phyloP scores from a whole-genome alignment of 495 filamentous ascomycete genomes.

The Xylaria venustula region DNA sequence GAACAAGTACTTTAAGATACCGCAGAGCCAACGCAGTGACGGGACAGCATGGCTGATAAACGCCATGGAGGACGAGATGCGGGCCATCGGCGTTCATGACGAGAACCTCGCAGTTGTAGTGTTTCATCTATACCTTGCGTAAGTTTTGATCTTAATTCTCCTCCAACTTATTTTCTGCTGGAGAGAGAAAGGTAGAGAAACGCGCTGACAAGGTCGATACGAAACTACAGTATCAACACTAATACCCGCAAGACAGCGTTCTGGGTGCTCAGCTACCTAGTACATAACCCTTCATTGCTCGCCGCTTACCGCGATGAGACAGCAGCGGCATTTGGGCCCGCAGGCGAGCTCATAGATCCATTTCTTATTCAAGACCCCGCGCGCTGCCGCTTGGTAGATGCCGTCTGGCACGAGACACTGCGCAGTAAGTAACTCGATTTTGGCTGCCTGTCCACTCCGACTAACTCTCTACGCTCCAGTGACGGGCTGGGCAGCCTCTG shows the following conservation, averaged over 20 bases:
- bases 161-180: background rate
- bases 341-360: background rate
- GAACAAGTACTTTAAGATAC: slow-evolving; percentile 20
- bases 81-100: slow-evolving; percentile 12
- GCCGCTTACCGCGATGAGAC: slow-evolving; percentile 12
- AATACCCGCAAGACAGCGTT: slow-evolving; percentile 30
- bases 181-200: background rate
- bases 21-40: slow-evolving; percentile 11
- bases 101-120: slow-evolving; percentile 18
- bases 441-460: too few species aligned
- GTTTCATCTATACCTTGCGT: slow-evolving; percentile 17
- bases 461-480: too few species aligned
- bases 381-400: slow-evolving; percentile 16
- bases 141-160: background rate
- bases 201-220: background rate
- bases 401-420: slow-evolving; percentile 25
- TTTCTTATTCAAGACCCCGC: slow-evolving; percentile 6
- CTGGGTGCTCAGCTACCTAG: slow-evolving; percentile 26
- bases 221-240: slow-evolving; percentile 13
- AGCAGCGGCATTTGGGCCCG: background rate
- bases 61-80: slow-evolving; percentile 25
- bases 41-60: slow-evolving; percentile 18
- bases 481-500: slow-evolving; percentile 15
- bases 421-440: too few species aligned
- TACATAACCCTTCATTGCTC: slow-evolving; percentile 10